Evolutionary conservation across 805 yeast genomes (phyloP).

Genomic region (Ogataea paradorogensis): DNA sequence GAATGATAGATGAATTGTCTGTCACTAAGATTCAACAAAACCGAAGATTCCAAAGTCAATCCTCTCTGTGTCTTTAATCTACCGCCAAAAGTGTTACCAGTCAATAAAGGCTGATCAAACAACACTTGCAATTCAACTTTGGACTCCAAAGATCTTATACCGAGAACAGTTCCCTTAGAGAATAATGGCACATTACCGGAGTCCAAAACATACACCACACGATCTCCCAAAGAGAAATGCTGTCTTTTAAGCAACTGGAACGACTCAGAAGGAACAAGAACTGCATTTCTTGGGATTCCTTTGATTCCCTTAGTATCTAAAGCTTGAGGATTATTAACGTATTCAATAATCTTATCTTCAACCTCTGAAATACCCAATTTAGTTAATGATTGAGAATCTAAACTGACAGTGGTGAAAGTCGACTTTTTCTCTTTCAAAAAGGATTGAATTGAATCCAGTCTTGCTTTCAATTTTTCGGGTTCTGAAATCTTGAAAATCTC

Average conservation of each 20-base stretch:
- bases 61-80: slow-evolving; percentile 79
- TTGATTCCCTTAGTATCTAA: slow-evolving; percentile 56
- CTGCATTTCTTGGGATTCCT: slow-evolving; percentile 82
- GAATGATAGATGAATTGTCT: slow-evolving; percentile 77
- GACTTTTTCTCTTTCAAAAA: slow-evolving; percentile 50
- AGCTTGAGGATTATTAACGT: slow-evolving; percentile 43
- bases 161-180: slow-evolving; percentile 86
- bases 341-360: slow-evolving; percentile 56
- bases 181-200: slow-evolving; percentile 88
- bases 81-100: slow-evolving; percentile 81
- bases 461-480: slow-evolving; percentile 44
- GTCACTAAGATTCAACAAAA: slow-evolving; percentile 72
- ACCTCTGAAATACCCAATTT: slow-evolving; percentile 60
- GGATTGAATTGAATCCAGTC: slow-evolving; percentile 30
- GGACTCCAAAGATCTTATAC: slow-evolving; percentile 54
- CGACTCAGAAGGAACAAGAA: slow-evolving; percentile 72
- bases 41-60: slow-evolving; percentile 72
- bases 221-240: slow-evolving; percentile 80
- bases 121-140: slow-evolving; percentile 69
- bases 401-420: slow-evolving; percentile 57
- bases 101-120: slow-evolving; percentile 78
- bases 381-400: slow-evolving; percentile 78
- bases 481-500: slow-evolving; percentile 37
- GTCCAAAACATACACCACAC: slow-evolving; percentile 80
- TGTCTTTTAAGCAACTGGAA: slow-evolving; percentile 71